Conservation (phyloP, 345 rosid genomes). For the Excoecaria agallocha region DNA sequence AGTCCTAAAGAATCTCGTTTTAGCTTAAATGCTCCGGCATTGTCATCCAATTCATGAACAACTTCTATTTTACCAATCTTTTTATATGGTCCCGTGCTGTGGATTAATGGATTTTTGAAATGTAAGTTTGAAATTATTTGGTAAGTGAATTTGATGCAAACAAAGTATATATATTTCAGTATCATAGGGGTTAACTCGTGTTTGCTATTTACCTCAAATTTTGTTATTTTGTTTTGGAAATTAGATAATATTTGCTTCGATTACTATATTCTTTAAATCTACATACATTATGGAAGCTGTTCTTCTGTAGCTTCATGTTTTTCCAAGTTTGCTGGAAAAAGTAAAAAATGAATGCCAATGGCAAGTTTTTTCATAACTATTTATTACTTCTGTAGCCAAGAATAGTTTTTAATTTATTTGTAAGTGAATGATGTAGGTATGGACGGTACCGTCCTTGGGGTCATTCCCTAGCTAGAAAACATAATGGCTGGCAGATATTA, state of each 20-base stretch:
- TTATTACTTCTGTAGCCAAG: background rate
- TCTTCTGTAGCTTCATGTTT: background rate
- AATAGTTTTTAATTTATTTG: background rate
- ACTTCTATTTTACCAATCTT: background rate
- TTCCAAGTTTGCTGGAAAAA: background rate
- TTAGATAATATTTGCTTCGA: background rate
- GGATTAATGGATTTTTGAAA: background rate
- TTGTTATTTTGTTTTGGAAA: background rate
- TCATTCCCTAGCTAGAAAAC: slow-evolving; percentile 52
- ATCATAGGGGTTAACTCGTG: background rate
- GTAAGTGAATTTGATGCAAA: background rate
- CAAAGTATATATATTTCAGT: background rate
- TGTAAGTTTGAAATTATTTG: background rate
- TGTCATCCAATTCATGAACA: background rate
- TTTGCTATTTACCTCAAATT: background rate
- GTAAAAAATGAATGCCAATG: background rate
- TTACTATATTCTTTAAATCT: background rate
- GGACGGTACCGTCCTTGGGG: slow-evolving; percentile 85
- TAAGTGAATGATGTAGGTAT: slow-evolving; percentile 49
- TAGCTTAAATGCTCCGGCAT: background rate
- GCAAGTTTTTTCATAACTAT: background rate
- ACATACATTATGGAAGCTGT: background rate
- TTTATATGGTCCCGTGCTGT: background rate
- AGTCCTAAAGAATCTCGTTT: background rate
- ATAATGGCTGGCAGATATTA: slow-evolving; percentile 65